Conservation (phyloP, 73 alveolate genomes). For the Breviolum minutum region DNA sequence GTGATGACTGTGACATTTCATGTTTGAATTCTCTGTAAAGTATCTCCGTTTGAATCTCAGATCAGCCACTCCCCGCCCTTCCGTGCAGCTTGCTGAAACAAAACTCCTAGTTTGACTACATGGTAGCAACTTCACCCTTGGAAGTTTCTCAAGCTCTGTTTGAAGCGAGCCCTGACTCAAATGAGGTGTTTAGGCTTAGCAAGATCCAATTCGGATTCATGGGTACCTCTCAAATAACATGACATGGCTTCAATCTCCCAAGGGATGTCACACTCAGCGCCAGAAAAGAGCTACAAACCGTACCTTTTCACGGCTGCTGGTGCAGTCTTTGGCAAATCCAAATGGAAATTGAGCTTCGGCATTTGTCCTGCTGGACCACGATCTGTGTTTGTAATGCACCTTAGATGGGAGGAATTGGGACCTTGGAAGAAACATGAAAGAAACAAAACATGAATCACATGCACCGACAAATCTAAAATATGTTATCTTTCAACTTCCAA, state of each 20-base stretch:
- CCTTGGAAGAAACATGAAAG: too few species aligned
- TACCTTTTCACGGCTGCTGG: constrained; percentile 56
- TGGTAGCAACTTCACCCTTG: background rate
- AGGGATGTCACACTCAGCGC: background rate
- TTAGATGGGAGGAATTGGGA: background rate
- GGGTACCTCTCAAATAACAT: background rate
- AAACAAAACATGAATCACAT: too few species aligned
- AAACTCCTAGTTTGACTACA: constrained; percentile 49
- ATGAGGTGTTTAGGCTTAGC: too few species aligned
- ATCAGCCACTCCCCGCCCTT: too few species aligned
- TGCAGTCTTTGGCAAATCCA: constrained; percentile 86
- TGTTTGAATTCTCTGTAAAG: too few species aligned
- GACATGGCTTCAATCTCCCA: background rate
- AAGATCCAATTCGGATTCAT: too few species aligned
- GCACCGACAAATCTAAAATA: too few species aligned
- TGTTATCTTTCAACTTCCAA: too few species aligned
- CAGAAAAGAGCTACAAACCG: background rate
- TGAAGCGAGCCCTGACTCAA: too few species aligned
- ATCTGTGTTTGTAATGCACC: constrained; percentile 82
- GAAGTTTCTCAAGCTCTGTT: background rate
- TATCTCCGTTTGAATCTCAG: too few species aligned
- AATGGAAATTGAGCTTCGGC: constrained; percentile 60
- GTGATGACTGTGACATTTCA: too few species aligned
- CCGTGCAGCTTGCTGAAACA: background rate
- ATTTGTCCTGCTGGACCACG: constrained; percentile 87